Percentiles rank a stretch among this genome's conserved stretches.
These are phyloP conservation scores for Solanum hybrid DNA, from an alignment of 305 asterid genomes.

Conservation along the genomic window DNA sequence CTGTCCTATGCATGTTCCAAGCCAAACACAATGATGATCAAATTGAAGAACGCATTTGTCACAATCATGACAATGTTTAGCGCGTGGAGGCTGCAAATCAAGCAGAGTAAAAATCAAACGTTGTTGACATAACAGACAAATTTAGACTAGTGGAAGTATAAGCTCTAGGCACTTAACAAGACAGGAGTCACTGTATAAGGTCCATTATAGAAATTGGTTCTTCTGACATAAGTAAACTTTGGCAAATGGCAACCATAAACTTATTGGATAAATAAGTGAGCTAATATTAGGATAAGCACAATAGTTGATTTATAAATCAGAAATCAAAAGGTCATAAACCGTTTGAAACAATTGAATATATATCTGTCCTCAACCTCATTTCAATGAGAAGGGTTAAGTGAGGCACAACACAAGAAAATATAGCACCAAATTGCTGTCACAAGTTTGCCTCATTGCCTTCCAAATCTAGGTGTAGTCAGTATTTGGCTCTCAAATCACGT, in stretches of 20 bases:
- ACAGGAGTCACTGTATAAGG: not conserved
- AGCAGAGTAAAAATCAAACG: constrained; percentile 6
- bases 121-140: not conserved
- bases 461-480: not conserved
- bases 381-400: not conserved
- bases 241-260: not conserved
- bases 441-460: not conserved
- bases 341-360: not conserved
- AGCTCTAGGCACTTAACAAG: not conserved
- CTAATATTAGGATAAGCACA: not conserved
- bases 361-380: not conserved
- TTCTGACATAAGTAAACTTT: not conserved
- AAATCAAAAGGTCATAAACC: not conserved
- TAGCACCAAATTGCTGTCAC: not conserved
- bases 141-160: not conserved
- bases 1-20: constrained; percentile 89
- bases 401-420: not conserved
- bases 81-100: constrained; percentile 79
- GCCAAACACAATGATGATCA: constrained; percentile 99
- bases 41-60: constrained; percentile 94
- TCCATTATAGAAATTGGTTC: not conserved
- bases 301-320: not conserved
- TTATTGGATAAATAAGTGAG: not conserved
- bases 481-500: not conserved
- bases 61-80: constrained; percentile 96